These are phyloP conservation scores for Nakaseomyces uthaithaninus DNA, from an alignment of 1,139 yeast species.

Conservation along the genomic window DNA sequence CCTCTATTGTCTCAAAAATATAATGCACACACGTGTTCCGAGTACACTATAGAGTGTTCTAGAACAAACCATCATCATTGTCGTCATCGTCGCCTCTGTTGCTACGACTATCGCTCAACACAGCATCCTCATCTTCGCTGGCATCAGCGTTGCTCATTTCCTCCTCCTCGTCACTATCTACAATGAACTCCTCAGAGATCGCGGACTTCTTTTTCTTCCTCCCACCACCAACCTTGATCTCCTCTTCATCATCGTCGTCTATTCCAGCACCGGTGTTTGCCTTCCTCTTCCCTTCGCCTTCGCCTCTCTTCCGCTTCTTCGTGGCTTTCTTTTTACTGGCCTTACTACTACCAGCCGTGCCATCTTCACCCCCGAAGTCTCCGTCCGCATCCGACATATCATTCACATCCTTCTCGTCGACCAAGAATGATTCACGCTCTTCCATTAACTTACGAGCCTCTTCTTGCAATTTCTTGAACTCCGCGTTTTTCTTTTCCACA, in stretches of 20 bases:
- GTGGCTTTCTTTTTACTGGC: slow-evolving; percentile 16
- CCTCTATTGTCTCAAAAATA: no score
- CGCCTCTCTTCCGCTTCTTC: slow-evolving; percentile 22
- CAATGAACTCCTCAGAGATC: slow-evolving; percentile 38
- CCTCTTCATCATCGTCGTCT: slow-evolving; percentile 19
- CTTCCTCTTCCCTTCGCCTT: slow-evolving; percentile 15
- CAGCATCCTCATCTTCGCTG: slow-evolving; percentile 12
- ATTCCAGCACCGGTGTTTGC: slow-evolving; percentile 22
- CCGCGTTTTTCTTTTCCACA: slow-evolving; percentile 43
- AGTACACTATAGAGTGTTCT: no score
- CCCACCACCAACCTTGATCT: slow-evolving; percentile 27
- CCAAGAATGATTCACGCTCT: slow-evolving; percentile 32
- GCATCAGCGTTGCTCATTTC: slow-evolving; percentile 7
- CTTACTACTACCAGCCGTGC: slow-evolving; percentile 17
- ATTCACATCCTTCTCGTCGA: slow-evolving; percentile 34
- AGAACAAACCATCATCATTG: slow-evolving; percentile 25
- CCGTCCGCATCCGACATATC: slow-evolving; percentile 29
- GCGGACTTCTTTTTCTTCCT: slow-evolving; percentile 37
- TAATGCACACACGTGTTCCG: no score
- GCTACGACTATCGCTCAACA: slow-evolving; percentile 12
- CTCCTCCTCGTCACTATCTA: slow-evolving; percentile 47
- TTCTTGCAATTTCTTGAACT: slow-evolving; percentile 64
- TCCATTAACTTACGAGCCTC: slow-evolving; percentile 58
- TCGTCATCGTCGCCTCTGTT: slow-evolving; percentile 15
- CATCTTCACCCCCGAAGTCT: slow-evolving; percentile 21